Conservation (phyloP, 2,329 filamentous ascomycete genomes). For the Talaromyces sp. region DNA sequence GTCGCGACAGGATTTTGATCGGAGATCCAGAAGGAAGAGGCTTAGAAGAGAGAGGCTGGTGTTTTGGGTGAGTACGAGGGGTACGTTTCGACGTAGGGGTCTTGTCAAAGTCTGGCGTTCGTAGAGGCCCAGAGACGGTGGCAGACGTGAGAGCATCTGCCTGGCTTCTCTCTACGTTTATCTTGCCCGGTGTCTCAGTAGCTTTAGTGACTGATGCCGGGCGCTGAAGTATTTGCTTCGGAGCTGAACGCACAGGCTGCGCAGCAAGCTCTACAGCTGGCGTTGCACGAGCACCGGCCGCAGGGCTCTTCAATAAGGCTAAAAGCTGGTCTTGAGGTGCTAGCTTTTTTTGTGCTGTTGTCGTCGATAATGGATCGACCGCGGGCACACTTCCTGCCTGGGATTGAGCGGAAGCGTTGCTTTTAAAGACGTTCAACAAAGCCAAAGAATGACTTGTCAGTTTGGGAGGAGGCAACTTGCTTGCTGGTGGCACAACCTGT, state of each 20-base stretch:
- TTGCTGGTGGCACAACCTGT: slow-evolving; percentile 54
- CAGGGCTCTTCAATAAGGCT: slow-evolving; percentile 31
- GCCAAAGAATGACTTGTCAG: slow-evolving; percentile 56
- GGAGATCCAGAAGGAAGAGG: slow-evolving; percentile 30
- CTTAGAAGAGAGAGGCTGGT: slow-evolving; percentile 19
- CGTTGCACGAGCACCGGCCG: slow-evolving; percentile 17
- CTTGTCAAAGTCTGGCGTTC: slow-evolving; percentile 38
- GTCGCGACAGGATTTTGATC: slow-evolving; percentile 38
- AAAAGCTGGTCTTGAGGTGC: slow-evolving; percentile 39
- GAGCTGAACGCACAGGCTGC: slow-evolving; percentile 36
- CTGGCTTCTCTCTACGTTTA: slow-evolving; percentile 20
- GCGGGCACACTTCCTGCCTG: slow-evolving; percentile 24
- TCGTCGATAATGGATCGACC: slow-evolving; percentile 17
- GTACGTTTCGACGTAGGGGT: slow-evolving; percentile 25
- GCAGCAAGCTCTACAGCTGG: slow-evolving; percentile 46
- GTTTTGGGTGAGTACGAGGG: slow-evolving; percentile 13
- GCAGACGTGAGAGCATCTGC: slow-evolving; percentile 32
- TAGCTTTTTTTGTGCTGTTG: slow-evolving; percentile 26
- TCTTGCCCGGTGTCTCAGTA: slow-evolving; percentile 20
- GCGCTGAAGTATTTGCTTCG: slow-evolving; percentile 35
- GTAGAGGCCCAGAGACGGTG: slow-evolving; percentile 40
- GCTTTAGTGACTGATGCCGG: slow-evolving; percentile 20
- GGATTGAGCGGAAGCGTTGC: slow-evolving; percentile 28
- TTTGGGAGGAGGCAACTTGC: slow-evolving; percentile 55
- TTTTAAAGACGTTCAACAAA: slow-evolving; percentile 58